These are phyloP conservation scores for Eucalyptus marginata DNA, from an alignment of 345 rosid genomes.

Conservation along the genomic window DNA sequence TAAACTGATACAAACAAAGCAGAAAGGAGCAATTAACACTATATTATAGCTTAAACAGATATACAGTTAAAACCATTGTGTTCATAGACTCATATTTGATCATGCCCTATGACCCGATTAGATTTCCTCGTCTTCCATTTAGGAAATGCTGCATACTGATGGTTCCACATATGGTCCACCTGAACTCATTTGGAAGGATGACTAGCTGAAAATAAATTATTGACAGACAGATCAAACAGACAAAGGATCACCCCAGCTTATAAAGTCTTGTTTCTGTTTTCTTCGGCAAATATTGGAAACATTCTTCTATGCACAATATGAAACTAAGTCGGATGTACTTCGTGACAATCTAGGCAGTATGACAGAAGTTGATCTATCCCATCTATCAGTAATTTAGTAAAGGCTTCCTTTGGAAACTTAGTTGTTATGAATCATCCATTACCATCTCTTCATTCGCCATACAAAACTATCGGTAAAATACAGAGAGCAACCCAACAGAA, in stretches of 20 bases:
- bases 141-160: background rate
- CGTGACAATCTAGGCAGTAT: background rate
- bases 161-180: background rate
- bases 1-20: background rate
- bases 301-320: background rate
- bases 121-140: background rate
- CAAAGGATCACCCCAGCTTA: background rate
- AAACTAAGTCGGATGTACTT: background rate
- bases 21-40: background rate
- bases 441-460: background rate
- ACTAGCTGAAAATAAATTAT: background rate
- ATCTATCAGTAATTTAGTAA: background rate
- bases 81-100: background rate
- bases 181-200: background rate
- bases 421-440: background rate
- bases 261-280: background rate
- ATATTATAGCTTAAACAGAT: background rate
- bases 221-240: background rate
- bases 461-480: background rate
- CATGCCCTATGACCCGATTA: background rate
- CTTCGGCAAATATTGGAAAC: background rate
- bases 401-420: background rate
- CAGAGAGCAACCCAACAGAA: background rate
- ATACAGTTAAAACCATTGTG: background rate
- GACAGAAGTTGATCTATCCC: background rate